phyloP scores from a whole-genome alignment of 1,284 basidiomycete species.

The Cryptococcus sp. region DNA sequence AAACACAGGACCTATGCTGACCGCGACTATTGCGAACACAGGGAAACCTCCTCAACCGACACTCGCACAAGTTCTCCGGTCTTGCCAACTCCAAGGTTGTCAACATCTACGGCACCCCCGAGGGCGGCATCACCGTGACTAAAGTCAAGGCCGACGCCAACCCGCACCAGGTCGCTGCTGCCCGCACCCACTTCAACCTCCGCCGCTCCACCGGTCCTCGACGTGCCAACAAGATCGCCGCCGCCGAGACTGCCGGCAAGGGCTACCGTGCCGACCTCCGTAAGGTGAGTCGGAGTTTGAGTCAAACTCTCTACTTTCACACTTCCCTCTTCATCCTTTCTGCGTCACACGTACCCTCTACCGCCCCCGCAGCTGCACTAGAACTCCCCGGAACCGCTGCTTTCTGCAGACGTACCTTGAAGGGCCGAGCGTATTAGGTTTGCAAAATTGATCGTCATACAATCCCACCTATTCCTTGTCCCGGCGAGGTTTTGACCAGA shows the following conservation, averaged over 20 bases:
- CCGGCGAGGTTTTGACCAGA: slow-evolving; percentile 17
- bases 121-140: slow-evolving; percentile 65
- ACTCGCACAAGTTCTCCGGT: slow-evolving; percentile 87
- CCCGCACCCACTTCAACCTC: slow-evolving; percentile 59
- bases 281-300: slow-evolving; percentile 64
- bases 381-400: slow-evolving; percentile 42
- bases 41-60: slow-evolving; percentile 83
- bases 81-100: slow-evolving; percentile 81
- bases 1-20: too few species aligned
- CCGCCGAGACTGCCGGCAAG: slow-evolving; percentile 64
- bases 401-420: slow-evolving; percentile 27
- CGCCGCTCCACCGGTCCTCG: slow-evolving; percentile 73
- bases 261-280: slow-evolving; percentile 83
- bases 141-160: slow-evolving; percentile 70
- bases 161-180: slow-evolving; percentile 54
- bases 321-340: slow-evolving; percentile 11
- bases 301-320: slow-evolving; percentile 14
- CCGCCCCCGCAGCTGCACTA: slow-evolving; percentile 37
- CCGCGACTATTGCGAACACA: slow-evolving; percentile 37
- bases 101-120: slow-evolving; percentile 63
- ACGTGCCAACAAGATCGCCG: slow-evolving; percentile 70
- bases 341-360: slow-evolving; percentile 26
- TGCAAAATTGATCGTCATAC: slow-evolving; percentile 31
- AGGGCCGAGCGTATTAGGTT: slow-evolving; percentile 49
- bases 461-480: slow-evolving; percentile 26